Conservation (phyloP, 352 stramenopile species). For the Globisporangium rhizosaccharum region DNA sequence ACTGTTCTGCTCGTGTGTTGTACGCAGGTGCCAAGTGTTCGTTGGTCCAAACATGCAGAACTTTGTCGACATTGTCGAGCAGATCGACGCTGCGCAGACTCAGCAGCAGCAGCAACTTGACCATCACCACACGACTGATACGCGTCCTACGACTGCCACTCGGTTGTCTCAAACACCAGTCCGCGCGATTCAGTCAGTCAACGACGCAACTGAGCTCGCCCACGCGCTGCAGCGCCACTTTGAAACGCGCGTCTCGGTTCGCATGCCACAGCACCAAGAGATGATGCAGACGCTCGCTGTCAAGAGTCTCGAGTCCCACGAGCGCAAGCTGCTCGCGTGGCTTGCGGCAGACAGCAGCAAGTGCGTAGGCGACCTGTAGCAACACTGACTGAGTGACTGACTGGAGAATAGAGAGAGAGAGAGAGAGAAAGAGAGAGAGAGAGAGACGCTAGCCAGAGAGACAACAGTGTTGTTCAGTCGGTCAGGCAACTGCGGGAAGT, state of each 20-base stretch:
- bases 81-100: slow-evolving; percentile 15
- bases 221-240: slow-evolving; percentile 18
- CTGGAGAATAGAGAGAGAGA: slow-evolving; percentile 2
- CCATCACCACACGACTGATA: neutral
- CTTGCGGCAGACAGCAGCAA: slow-evolving; percentile 12
- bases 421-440: neutral
- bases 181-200: slow-evolving; percentile 4
- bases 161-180: neutral
- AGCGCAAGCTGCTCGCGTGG: slow-evolving; percentile 32
- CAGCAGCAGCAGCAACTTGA: neutral
- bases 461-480: no score
- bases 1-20: no score
- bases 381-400: neutral
- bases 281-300: slow-evolving; percentile 23
- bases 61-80: slow-evolving; percentile 48
- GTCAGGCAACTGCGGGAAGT: no score
- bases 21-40: slow-evolving; percentile 48
- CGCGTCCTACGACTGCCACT: no score
- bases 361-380: no score
- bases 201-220: slow-evolving; percentile 16
- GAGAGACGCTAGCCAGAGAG: neutral
- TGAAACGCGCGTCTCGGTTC: neutral
- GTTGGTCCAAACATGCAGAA: slow-evolving; percentile 68
- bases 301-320: slow-evolving; percentile 25
- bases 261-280: slow-evolving; percentile 1